Conservation (phyloP, 192 early-diverging fungal species). For the Geranomyces variabilis region DNA sequence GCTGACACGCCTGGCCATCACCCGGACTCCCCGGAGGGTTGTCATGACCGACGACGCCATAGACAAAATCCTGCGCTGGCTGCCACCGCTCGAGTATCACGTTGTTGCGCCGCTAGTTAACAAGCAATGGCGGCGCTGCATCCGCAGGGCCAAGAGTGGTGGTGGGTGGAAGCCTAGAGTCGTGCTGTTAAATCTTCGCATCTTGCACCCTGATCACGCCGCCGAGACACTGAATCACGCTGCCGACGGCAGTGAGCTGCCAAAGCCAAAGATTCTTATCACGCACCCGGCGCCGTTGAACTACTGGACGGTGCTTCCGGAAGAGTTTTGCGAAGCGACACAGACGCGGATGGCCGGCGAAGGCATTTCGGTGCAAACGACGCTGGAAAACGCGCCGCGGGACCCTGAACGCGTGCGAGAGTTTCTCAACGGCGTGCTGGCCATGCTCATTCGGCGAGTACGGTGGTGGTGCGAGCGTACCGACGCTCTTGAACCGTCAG, state of each 20-base stretch:
- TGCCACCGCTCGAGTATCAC: slow-evolving; percentile 4
- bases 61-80: not conserved
- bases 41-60: not conserved
- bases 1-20: no score
- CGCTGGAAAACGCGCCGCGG: slow-evolving; percentile 4
- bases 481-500: not conserved
- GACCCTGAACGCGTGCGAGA: not conserved
- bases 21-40: no score
- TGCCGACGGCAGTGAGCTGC: not conserved
- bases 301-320: not conserved
- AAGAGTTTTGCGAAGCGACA: not conserved
- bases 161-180: not conserved
- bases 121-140: slow-evolving; percentile 8
- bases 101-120: slow-evolving; percentile 3
- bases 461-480: slow-evolving; percentile 1
- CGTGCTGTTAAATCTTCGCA: not conserved
- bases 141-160: slow-evolving; percentile 8
- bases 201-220: not conserved
- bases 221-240: not conserved
- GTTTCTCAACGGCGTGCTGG: slow-evolving; percentile 6
- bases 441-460: not conserved
- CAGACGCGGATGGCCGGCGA: slow-evolving; percentile 8
- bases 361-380: not conserved
- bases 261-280: slow-evolving; percentile 8
- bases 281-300: not conserved